Evolutionary conservation across 192 early-diverging fungal species (phyloP).

Genomic region (Backusella circina): DNA sequence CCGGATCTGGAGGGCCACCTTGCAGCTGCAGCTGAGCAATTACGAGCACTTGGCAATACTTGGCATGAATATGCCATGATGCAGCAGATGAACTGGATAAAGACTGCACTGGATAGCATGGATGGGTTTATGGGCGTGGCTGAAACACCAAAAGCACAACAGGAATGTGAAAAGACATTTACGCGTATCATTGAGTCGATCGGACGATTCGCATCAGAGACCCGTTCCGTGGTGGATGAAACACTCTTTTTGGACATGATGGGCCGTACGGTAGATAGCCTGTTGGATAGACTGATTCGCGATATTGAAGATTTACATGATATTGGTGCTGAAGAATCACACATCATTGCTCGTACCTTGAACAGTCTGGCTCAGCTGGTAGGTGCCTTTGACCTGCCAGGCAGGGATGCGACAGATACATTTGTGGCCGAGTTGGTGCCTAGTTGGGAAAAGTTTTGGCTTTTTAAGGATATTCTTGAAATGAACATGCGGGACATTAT

Average conservation of each 20-base stretch:
- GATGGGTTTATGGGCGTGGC: slow-evolving; percentile 21
- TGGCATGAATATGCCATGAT: slow-evolving; percentile 23
- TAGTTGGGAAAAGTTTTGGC: slow-evolving; percentile 50
- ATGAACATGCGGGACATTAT: slow-evolving; percentile 54
- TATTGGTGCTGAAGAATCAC: slow-evolving; percentile 30
- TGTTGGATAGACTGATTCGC: slow-evolving; percentile 15
- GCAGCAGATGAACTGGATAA: slow-evolving; percentile 8
- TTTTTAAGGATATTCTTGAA: slow-evolving; percentile 50
- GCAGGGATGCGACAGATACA: slow-evolving; percentile 10
- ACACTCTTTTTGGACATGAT: slow-evolving; percentile 20
- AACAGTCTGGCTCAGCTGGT: slow-evolving; percentile 27
- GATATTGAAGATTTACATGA: slow-evolving; percentile 27
- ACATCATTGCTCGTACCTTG: slow-evolving; percentile 20
- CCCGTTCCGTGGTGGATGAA: slow-evolving; percentile 15
- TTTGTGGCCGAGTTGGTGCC: slow-evolving; percentile 3
- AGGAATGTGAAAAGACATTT: slow-evolving; percentile 10
- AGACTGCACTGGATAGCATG: neutral
- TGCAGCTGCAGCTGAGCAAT: neutral
- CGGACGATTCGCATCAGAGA: neutral
- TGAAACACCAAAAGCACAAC: neutral
- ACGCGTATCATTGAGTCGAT: neutral
- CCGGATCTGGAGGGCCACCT: neutral
- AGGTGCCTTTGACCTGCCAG: slow-evolving; percentile 20
- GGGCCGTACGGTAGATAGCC: slow-evolving; percentile 8
- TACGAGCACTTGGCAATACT: slow-evolving; percentile 14